A percentile compares a stretch with the other conserved stretches of the same genome.
These are phyloP conservation scores for Pleurotus sapidus DNA, from an alignment of 768 basidiomycete species.

Conservation along the genomic window DNA sequence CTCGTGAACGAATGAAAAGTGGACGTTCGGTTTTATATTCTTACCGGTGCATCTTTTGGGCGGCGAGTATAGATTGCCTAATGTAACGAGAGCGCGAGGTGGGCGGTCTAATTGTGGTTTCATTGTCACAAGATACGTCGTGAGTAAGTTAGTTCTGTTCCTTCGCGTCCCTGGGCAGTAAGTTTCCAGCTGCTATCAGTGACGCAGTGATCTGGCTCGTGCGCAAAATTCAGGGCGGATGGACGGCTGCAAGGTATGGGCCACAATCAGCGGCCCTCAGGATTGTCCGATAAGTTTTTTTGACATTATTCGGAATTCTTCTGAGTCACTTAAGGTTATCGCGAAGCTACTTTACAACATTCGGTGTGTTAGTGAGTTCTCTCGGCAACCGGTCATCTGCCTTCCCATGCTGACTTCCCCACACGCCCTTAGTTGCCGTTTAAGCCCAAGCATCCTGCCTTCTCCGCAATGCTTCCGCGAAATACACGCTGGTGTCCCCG, in stretches of 20 bases:
- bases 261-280: neutral
- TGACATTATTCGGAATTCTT: neutral
- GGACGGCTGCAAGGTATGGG: neutral
- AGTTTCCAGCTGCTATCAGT: neutral
- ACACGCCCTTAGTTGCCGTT: conserved; percentile 7
- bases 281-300: neutral
- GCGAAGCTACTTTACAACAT: neutral
- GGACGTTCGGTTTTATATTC: neutral
- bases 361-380: conserved; percentile 5
- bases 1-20: neutral
- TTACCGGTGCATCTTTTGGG: neutral
- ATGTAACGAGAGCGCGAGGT: neutral
- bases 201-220: neutral
- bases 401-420: neutral
- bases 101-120: neutral
- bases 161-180: neutral
- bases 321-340: neutral
- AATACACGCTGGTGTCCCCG: neutral
- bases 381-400: conserved; percentile 8
- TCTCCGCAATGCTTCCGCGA: conserved; percentile 7
- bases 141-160: neutral
- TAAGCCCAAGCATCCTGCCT: neutral
- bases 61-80: neutral
- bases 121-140: neutral
- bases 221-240: neutral